phyloP scores from a whole-genome alignment of 768 basidiomycete genomes.

The Pisolithus tinctorius region DNA sequence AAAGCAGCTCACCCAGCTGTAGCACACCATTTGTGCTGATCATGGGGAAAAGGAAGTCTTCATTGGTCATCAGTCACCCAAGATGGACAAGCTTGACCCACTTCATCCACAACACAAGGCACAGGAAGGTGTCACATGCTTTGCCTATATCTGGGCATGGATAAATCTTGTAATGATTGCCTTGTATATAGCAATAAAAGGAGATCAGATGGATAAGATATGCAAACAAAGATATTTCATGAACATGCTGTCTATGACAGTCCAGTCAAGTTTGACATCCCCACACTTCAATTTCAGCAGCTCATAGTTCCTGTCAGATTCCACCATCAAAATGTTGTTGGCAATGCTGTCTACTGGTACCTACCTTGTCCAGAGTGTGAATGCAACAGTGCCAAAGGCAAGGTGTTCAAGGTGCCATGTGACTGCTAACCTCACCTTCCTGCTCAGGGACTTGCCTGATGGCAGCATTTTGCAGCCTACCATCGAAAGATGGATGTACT shows the following conservation, averaged over 20 bases:
- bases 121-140: neutral
- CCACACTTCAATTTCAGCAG: conserved; percentile 16
- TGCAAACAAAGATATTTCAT: neutral
- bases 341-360: too few species aligned
- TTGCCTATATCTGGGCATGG: neutral
- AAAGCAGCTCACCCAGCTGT: conserved; percentile 12
- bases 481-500: neutral
- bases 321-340: neutral
- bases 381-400: too few species aligned
- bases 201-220: neutral
- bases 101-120: conserved; percentile 1
- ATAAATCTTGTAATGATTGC: conserved; percentile 3
- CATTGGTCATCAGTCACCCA: conserved; percentile 2
- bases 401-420: neutral
- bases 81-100: neutral
- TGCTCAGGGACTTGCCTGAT: neutral
- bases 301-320: conserved; percentile 24
- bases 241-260: neutral
- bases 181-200: neutral
- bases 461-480: neutral
- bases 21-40: conserved; percentile 15
- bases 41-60: conserved; percentile 19
- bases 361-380: too few species aligned
- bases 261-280: conserved; percentile 13
- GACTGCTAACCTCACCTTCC: neutral